A percentile compares a stretch with the other conserved stretches of the same genome.
phyloP scores from a whole-genome alignment of 176 grass and related monocot genomes.

The Microstegium vimineum region DNA sequence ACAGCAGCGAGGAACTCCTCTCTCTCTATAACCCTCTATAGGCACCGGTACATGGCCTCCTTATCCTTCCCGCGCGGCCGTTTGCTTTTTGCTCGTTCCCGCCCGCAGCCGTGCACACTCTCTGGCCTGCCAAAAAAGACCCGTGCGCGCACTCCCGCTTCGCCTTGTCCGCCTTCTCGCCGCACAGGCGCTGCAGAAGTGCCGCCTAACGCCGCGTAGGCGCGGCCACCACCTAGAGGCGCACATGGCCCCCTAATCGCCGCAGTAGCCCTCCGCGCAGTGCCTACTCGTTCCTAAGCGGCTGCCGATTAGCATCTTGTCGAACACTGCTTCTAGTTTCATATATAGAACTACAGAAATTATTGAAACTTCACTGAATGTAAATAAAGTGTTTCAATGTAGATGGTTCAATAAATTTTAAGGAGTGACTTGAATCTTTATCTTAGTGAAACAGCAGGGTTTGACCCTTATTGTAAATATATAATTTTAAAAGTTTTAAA shows the following conservation, averaged over 20 bases:
- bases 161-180: too few species aligned
- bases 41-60: neutral
- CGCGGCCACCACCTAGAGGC: too few species aligned
- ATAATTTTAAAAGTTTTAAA: neutral
- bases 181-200: too few species aligned
- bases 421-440: conserved; percentile 8
- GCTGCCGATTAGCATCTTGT: neutral
- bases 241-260: too few species aligned
- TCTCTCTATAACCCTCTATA: neutral
- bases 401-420: neutral
- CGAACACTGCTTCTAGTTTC: neutral
- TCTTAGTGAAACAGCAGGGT: neutral
- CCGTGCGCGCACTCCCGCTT: too few species aligned
- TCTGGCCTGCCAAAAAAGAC: too few species aligned
- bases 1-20: neutral
- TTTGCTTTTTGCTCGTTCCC: too few species aligned
- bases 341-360: conserved; percentile 1
- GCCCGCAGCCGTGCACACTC: too few species aligned
- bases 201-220: too few species aligned
- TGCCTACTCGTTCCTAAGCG: too few species aligned
- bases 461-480: neutral
- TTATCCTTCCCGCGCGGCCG: too few species aligned
- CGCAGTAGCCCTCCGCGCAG: too few species aligned
- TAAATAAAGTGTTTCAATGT: neutral
- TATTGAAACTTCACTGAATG: neutral